Base-by-base conservation (phyloP, 129 eudicot species). In the Tagetes erecta region DNA sequence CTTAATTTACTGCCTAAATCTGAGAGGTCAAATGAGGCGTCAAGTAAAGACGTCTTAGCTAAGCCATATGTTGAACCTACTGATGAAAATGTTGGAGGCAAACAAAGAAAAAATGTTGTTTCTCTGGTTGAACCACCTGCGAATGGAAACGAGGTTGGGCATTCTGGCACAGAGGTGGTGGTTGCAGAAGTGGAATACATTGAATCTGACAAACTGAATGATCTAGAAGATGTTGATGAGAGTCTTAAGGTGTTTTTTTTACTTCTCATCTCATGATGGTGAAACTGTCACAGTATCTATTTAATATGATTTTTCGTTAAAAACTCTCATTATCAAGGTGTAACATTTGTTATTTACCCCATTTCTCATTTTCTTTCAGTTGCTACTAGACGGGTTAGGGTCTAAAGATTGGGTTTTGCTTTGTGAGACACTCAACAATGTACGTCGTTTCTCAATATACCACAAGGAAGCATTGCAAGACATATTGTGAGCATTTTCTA, bases 361-460 rank as follows among this genome's bases (percentile, higher is more conserved):
- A 9, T 42, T 72, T 30, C 35, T 72, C 20, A 8, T 80, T 76
- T 67, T 39, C 81, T 72, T 51, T 3, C 76, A 91, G 97, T 69
- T 83, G 75, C 92, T 91, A 56, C 37, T 84, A 64, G 40, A 55
- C 10, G 86, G 84, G 20, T 83, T 91, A 6, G 97, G 83, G 81
- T 86, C 97, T 71, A 91, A 86, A 75, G 95, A 91, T 75, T 91
- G 97, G 97, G 88, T 91, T 78, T 72, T 84, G 45, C 83, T 82
- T 33, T 88, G 95, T 75, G 95, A 83, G 69, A 78, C 95, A 30
- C 95, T 91, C 46, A 91, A 88, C 76, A 79, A 91, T 64, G 85
- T 91, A 12, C 84, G 97, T 8, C 84, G 95, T 42, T 80, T 88
- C 30, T 88, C 87, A 11, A 77, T 86, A 73, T 88, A 82, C 82